phyloP scores from a whole-genome alignment of 768 basidiomycete species.

The Pleurotus djamor region DNA sequence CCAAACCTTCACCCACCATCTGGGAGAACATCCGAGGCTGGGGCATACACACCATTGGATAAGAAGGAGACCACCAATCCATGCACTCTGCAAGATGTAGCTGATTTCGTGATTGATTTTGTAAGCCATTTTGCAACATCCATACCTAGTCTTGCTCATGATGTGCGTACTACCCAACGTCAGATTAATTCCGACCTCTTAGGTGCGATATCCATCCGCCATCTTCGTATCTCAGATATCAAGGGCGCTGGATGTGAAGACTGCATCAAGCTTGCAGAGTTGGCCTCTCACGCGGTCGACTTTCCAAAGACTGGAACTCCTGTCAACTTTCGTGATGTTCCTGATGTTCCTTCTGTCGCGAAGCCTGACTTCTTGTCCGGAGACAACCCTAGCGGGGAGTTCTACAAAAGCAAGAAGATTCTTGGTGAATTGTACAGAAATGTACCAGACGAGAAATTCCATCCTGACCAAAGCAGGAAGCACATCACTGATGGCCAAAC shows the following conservation, averaged over 20 bases:
- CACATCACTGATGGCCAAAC: constrained; percentile 11
- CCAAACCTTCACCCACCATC: constrained; percentile 27
- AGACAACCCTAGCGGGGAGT: constrained; percentile 21
- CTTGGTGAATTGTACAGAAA: constrained; percentile 44
- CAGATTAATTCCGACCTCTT: constrained; percentile 34
- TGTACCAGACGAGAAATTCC: constrained; percentile 32
- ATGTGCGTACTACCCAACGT: neutral
- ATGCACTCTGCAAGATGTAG: constrained; percentile 40
- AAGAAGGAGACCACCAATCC: constrained; percentile 25
- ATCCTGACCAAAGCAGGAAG: constrained; percentile 15
- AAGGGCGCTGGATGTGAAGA: constrained; percentile 26
- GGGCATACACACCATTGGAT: constrained; percentile 33
- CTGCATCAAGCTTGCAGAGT: constrained; percentile 39
- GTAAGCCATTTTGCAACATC: constrained; percentile 19
- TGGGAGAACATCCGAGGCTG: constrained; percentile 21
- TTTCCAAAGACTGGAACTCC: constrained; percentile 43
- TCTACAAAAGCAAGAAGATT: constrained; percentile 33
- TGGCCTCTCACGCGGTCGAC: constrained; percentile 47
- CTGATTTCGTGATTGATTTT: constrained; percentile 47
- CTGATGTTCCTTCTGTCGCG: constrained; percentile 16
- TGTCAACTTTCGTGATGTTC: constrained; percentile 31
- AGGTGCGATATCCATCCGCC: constrained; percentile 37
- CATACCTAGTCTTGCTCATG: no score
- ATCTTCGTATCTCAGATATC: constrained; percentile 41
- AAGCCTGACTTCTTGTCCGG: constrained; percentile 44